Base-by-base conservation (phyloP, 371 early-diverging fungal species). In the Mortierella sp. region DNA sequence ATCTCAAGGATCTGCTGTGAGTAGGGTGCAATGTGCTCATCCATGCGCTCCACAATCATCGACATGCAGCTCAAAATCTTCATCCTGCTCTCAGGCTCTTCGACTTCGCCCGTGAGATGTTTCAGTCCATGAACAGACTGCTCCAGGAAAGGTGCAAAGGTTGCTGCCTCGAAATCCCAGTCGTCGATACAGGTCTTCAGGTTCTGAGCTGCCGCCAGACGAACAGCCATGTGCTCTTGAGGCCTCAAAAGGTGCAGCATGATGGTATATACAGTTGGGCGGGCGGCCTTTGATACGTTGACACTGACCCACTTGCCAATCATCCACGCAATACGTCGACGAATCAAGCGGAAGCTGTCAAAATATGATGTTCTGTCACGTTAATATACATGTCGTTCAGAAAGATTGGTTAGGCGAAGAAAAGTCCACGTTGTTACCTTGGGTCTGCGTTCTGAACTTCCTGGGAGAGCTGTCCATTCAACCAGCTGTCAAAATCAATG, bases 281-380 rank as follows among this genome's bases (percentile, higher is more conserved):
- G 91, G 55, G 93, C 89, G 0, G 91, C 90, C 14, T 93, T 92
- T 51, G 93, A 91, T 41, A 94, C 88, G 46, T 97, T 95, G 76
- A 97, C 96, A 11, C 90, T 90, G 29, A 97, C 92, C 97, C 97
- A 98, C 81, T 92, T 90, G n/a, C 96, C 96, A 56, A 97, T 90
- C 71, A 98, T 87, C 95, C 95, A 94, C 7, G 95, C 95, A 27
- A 96, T 93, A 24, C 98, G 92, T 56, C 96, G 92, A 55, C 94
- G 92, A 38, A 97, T 84, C 12, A 96, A 84, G 32, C 90, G 93
- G 54, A 89, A 89, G 51, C 94, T 94, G 79, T 41, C 41, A 70
- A 44, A 49, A 38, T 21, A 44, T 43, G 51, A 63, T 27, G 44
- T 32, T 7, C 8, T 56, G 35, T 24, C 29, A 24, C 18, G 44